Conservation (phyloP, 106 monocot species). For the Amphibolis antarctica region DNA sequence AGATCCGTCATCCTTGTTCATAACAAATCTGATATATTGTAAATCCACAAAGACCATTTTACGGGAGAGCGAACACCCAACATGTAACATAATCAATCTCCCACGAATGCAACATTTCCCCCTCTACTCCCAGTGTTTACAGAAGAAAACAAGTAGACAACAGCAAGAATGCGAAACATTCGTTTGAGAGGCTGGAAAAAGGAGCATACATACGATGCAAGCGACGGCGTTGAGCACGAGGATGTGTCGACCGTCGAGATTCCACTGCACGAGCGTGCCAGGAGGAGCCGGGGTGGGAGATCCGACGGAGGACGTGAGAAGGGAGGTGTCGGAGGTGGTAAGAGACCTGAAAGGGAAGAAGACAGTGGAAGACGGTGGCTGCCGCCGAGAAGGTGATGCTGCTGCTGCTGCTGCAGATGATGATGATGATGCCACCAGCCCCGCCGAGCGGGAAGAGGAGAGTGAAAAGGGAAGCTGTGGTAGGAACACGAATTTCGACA, state of each 20-base stretch:
- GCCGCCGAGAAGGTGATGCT: no score
- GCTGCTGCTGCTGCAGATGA: no score
- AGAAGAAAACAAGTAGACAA: background rate
- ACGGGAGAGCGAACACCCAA: no score
- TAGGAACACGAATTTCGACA: no score
- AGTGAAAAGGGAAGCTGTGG: no score
- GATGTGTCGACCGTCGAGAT: constrained; percentile 31
- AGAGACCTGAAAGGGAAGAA: background rate
- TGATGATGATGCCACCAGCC: no score
- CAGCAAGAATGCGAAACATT: background rate
- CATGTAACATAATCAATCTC: no score
- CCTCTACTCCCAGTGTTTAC: background rate
- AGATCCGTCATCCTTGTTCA: no score
- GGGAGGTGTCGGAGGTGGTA: background rate
- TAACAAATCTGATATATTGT: no score
- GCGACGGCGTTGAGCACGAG: constrained; percentile 38
- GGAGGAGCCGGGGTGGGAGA: constrained; percentile 13
- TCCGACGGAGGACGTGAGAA: constrained; percentile 31
- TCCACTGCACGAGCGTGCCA: constrained; percentile 17
- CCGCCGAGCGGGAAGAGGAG: no score
- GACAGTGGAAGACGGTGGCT: background rate
- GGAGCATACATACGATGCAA: constrained; percentile 29
- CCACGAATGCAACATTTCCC: no score
- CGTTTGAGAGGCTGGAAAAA: background rate
- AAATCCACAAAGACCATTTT: no score